Evolutionary conservation across 148 eudicot species (phyloP), one percentile per base, ranked within the genome.

Genomic region (Rhododendron molle): DNA sequence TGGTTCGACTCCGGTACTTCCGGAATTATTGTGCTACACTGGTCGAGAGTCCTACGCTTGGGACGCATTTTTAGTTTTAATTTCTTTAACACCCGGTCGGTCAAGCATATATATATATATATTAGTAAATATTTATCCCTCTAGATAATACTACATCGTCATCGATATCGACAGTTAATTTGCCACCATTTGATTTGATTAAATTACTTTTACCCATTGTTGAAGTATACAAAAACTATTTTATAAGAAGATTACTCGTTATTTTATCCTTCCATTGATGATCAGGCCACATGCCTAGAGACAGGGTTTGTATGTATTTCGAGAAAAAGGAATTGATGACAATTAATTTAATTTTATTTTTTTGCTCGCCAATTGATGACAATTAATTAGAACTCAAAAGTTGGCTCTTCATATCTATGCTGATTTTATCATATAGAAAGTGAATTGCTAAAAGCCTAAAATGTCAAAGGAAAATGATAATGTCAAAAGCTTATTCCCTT

Each of bases 271-370:
- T 44, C 11, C 56, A n/a, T 67, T 18, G 40, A 83, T 58, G 40
- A 71, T 32, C 38, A 83, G 32, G 67, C 80, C 86, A 84, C 71
- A 84, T 84, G 86, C 71, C 7, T 52, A 34, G 54, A 76, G 81
- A 76, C 81, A 52, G 50, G 1, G 46, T 73, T 73, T 49, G 80
- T 32, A 71, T 83, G 65, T 46, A 32, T 34, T 69, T 73, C 85
- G 47, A 83, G 80, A 83, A 50, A 40, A 62, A n/a, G 32, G 50
- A 83, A 49, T 71, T n/a, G 79, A 83, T 83, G 76, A 26, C 38
- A 71, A 69, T 11, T 69, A 83, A 12, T 82, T 34, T n/a, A n/a
- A n/a, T n/a, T n/a, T n/a, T n/a, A n/a, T n/a, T n/a, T n/a, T n/a
- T n/a, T n/a, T n/a, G n/a, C n/a, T n/a, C n/a, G n/a, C n/a, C n/a